phyloP scores from a whole-genome alignment of 306 rosid species.

The Glycine latifolia region DNA sequence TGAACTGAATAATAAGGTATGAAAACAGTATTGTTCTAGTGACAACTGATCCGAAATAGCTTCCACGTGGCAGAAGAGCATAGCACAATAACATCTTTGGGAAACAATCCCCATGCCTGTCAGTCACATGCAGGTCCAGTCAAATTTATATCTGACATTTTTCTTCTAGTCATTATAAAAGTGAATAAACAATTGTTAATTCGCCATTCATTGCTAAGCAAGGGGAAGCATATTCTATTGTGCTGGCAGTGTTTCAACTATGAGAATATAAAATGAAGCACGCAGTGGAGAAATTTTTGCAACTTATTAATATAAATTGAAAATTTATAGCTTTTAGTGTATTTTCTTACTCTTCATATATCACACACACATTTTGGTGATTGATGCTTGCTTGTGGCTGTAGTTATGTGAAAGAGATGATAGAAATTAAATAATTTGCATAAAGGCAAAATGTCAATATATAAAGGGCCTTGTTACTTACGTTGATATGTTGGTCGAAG shows the following conservation, averaged over 20 bases:
- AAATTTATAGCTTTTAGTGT: not conserved
- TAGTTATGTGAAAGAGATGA: conserved; percentile 27
- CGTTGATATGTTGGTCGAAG: not conserved
- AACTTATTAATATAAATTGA: not conserved
- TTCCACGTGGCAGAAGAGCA: conserved; percentile 45
- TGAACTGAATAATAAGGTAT: not conserved
- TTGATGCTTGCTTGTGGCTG: not conserved
- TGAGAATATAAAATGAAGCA: not conserved
- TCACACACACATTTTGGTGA: conserved; percentile 5
- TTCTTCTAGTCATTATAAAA: conserved; percentile 22
- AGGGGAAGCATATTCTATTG: conserved; percentile 50
- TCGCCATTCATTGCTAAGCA: conserved; percentile 36
- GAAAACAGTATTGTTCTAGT: not conserved
- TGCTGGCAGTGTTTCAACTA: conserved; percentile 27
- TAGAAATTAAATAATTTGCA: conserved; percentile 4
- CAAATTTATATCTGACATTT: conserved; percentile 12
- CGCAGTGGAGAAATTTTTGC: not conserved
- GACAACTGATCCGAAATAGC: not conserved
- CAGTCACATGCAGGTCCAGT: not conserved
- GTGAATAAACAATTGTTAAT: conserved; percentile 34
- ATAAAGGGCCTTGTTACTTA: not conserved
- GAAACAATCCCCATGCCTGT: not conserved
- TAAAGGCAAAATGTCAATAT: conserved; percentile 36
- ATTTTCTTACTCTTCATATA: not conserved
- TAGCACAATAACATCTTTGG: not conserved